phyloP scores from a whole-genome alignment of 2,329 filamentous ascomycete genomes.

The Aspergillus phoenicis region DNA sequence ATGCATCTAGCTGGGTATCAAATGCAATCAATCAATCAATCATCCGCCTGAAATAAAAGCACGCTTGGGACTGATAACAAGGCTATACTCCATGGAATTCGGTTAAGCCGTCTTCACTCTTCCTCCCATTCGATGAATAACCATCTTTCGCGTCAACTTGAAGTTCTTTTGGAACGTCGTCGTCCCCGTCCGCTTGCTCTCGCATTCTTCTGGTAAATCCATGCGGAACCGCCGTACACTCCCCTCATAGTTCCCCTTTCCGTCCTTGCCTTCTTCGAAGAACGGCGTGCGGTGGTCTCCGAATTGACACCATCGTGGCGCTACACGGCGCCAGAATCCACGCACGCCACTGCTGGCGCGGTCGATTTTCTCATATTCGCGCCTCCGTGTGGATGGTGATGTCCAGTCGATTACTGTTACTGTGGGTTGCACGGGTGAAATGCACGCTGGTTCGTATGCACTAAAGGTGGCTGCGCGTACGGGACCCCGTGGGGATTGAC shows the following conservation, averaged over 20 bases:
- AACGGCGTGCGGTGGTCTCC: conserved; percentile 41
- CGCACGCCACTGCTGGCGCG: conserved; percentile 45
- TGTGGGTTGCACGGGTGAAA: conserved; percentile 27
- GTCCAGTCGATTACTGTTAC: conserved; percentile 52
- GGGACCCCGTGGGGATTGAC: not conserved
- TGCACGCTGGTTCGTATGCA: not conserved
- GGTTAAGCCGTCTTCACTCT: not conserved
- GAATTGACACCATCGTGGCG: conserved; percentile 44
- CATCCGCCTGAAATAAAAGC: not conserved
- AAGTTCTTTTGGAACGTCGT: conserved; percentile 5
- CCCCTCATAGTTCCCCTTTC: conserved; percentile 44
- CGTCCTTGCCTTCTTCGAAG: conserved; percentile 42
- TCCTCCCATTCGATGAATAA: conserved; percentile 6
- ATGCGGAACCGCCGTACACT: conserved; percentile 51
- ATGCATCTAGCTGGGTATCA: too few species aligned
- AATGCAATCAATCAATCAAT: not conserved
- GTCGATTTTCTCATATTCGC: conserved; percentile 58
- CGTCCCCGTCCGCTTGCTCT: not conserved
- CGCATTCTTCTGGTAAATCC: conserved; percentile 43
- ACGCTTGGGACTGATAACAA: too few species aligned
- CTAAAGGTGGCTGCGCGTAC: conserved; percentile 7
- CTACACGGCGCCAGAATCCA: conserved; percentile 45
- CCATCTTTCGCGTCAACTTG: conserved; percentile 20
- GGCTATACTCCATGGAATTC: too few species aligned
- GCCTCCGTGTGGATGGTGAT: conserved; percentile 45